Percentiles rank a stretch among this genome's conserved stretches.
Conservation (phyloP, 345 rosid species). For the Eucalyptus albens region DNA sequence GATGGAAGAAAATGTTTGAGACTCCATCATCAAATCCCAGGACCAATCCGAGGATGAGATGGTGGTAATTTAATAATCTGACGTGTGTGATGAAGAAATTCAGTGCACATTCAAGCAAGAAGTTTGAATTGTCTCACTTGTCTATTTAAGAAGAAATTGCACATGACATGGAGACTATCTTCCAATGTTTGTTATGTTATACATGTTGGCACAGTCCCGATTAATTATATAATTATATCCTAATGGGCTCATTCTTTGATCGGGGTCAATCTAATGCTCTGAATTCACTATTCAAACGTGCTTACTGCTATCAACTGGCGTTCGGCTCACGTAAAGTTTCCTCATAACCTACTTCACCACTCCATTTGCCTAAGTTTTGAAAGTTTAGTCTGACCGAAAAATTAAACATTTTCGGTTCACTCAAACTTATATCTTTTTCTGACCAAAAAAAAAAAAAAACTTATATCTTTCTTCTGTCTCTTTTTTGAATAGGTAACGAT, state of each 20-base stretch:
- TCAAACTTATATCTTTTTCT: too few relatives aligned
- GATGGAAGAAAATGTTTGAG: background rate
- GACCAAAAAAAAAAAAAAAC: too few relatives aligned
- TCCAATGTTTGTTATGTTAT: background rate
- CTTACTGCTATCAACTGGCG: background rate
- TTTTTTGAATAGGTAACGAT: slow-evolving; percentile 26
- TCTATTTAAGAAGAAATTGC: background rate
- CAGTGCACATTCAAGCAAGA: background rate
- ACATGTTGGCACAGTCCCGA: background rate
- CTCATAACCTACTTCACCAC: background rate
- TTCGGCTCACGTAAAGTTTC: background rate
- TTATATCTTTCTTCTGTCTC: background rate
- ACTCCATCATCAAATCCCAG: background rate
- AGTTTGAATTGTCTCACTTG: background rate
- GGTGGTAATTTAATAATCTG: background rate
- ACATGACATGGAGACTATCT: background rate
- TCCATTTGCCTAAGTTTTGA: background rate
- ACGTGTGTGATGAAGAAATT: background rate
- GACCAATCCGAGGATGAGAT: background rate
- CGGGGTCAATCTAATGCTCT: background rate
- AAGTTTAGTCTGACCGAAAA: background rate
- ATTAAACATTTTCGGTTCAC: background rate
- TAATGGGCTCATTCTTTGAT: fast-evolving
- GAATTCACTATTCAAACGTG: background rate
- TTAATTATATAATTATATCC: background rate